A percentile compares a stretch with the other conserved stretches of the same genome.
Conservation (phyloP, 192 early-diverging fungal species). For the Backusella westeae region DNA sequence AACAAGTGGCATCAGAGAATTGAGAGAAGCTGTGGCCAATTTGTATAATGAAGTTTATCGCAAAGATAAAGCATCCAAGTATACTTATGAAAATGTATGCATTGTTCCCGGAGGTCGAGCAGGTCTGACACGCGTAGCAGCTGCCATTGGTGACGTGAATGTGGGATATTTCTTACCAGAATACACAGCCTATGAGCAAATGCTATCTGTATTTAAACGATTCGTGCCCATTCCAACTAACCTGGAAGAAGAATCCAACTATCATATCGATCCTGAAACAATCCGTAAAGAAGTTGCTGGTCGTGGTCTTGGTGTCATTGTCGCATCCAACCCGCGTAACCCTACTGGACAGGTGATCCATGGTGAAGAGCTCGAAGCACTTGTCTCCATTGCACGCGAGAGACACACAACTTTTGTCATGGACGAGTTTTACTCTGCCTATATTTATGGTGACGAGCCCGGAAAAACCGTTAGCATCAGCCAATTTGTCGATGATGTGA, state of each 20-base stretch:
- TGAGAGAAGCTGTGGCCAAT: slow-evolving; percentile 46
- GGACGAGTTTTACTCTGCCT: slow-evolving; percentile 57
- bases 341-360: slow-evolving; percentile 51
- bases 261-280: slow-evolving; percentile 45
- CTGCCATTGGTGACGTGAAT: slow-evolving; percentile 47
- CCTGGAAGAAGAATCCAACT: slow-evolving; percentile 39
- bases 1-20: slow-evolving; percentile 37
- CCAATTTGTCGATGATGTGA: slow-evolving; percentile 48
- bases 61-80: slow-evolving; percentile 40
- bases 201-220: slow-evolving; percentile 43
- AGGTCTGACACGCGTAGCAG: slow-evolving; percentile 51
- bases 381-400: slow-evolving; percentile 37
- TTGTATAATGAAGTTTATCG: slow-evolving; percentile 52
- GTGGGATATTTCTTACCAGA: slow-evolving; percentile 60
- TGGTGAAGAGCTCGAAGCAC: slow-evolving; percentile 40
- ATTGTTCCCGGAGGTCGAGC: slow-evolving; percentile 59
- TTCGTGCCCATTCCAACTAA: slow-evolving; percentile 58
- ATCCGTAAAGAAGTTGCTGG: slow-evolving; percentile 43
- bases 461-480: slow-evolving; percentile 45
- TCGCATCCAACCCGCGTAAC: slow-evolving; percentile 52
- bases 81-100: slow-evolving; percentile 53
- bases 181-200: slow-evolving; percentile 46
- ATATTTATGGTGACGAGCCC: slow-evolving; percentile 44
- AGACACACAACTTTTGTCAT: slow-evolving; percentile 47
- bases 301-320: slow-evolving; percentile 47